phyloP scores from a whole-genome alignment of 108 stramenopile species.

The Chaetoceros muelleri region DNA sequence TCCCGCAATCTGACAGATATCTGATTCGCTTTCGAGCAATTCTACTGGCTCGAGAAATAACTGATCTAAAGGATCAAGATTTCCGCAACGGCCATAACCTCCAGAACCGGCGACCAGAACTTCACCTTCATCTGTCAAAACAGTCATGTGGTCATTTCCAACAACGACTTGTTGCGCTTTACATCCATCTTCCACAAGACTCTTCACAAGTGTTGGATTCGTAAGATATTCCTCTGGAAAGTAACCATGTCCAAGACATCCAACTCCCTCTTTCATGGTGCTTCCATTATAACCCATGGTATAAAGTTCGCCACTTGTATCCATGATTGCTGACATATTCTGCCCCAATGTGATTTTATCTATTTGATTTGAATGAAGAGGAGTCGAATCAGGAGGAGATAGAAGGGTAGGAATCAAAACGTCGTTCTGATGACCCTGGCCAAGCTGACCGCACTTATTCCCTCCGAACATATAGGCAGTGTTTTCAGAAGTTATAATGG shows the following conservation, averaged over 20 bases:
- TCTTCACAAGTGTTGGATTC: conserved; percentile 55
- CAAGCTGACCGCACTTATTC: conserved; percentile 72
- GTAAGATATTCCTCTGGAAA: conserved; percentile 7
- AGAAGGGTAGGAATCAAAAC: conserved; percentile 19
- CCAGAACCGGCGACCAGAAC: conserved; percentile 67
- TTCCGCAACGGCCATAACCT: conserved; percentile 70
- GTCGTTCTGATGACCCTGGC: conserved; percentile 31
- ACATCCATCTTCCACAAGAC: conserved; percentile 70
- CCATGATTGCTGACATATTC: conserved; percentile 43
- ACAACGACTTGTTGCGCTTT: conserved; percentile 49
- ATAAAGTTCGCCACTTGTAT: conserved; percentile 59
- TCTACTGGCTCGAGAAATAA: conserved; percentile 78
- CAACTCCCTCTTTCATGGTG: conserved; percentile 37
- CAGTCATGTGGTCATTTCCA: conserved; percentile 69
- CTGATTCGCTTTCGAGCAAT: conserved; percentile 30
- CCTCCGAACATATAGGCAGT: conserved; percentile 42
- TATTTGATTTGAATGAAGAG: conserved; percentile 13
- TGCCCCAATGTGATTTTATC: conserved; percentile 35
- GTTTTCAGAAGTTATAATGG: conserved; percentile 36
- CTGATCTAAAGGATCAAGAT: conserved; percentile 69
- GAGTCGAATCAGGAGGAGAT: neutral
- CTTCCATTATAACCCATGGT: conserved; percentile 70
- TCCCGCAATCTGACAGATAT: conserved; percentile 43
- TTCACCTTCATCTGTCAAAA: conserved; percentile 79
- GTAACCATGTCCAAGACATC: conserved; percentile 63